Evolutionary conservation across 208 protist species (phyloP).

Genomic region (Leishmania tarentolae): DNA sequence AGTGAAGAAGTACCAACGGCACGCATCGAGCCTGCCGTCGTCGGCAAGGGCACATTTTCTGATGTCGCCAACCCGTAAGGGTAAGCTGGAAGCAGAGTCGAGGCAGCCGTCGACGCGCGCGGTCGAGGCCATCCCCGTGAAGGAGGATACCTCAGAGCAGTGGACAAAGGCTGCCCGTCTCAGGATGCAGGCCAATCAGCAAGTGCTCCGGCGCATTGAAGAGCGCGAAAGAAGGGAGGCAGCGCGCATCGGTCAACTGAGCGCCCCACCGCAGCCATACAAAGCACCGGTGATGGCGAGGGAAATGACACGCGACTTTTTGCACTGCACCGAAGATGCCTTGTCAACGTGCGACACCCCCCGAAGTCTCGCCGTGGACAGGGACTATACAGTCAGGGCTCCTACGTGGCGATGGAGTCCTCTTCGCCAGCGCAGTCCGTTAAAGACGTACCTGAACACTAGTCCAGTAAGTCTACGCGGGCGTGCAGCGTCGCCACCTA

Average conservation of each 20-base stretch:
- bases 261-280: background rate
- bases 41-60: background rate
- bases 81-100: background rate
- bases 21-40: constrained; percentile 11
- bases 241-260: background rate
- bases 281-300: background rate
- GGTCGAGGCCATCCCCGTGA: background rate
- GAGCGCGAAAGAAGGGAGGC: constrained; percentile 14
- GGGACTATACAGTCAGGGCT: background rate
- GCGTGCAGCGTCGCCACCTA: background rate
- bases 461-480: constrained; percentile 12
- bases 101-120: background rate
- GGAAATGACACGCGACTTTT: too few species aligned
- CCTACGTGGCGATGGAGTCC: constrained; percentile 2
- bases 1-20: constrained; percentile 22
- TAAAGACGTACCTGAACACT: constrained; percentile 1
- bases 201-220: constrained; percentile 20
- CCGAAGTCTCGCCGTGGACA: background rate
- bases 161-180: constrained; percentile 28
- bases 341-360: background rate
- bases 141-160: constrained; percentile 13
- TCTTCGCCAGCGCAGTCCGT: background rate
- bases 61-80: background rate
- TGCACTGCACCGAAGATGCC: background rate
- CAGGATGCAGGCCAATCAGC: constrained; percentile 27